Percentiles rank a stretch among this genome's conserved stretches.
Evolutionary conservation across 768 basidiomycete genomes (phyloP).

Genomic region (Pleurotus salmoneostramineus): DNA sequence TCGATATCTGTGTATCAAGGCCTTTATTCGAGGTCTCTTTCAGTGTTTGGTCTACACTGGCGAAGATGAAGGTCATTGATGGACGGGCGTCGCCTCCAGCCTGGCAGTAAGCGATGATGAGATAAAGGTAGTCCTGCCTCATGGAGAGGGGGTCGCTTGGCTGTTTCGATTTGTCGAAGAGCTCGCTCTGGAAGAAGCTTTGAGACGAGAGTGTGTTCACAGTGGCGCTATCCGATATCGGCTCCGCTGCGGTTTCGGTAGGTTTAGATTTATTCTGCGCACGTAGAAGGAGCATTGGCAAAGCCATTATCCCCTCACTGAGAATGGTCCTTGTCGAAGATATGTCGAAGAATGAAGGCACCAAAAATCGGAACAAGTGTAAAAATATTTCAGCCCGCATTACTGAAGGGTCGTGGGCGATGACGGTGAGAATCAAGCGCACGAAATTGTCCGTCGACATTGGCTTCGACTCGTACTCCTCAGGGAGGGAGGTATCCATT

Average conservation of each 20-base stretch:
- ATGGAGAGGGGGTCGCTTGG: conserved; percentile 55
- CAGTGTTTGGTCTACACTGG: not conserved
- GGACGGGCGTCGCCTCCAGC: conserved; percentile 36
- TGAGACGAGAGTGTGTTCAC: conserved; percentile 20
- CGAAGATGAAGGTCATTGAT: conserved; percentile 1
- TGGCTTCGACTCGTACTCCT: conserved; percentile 54
- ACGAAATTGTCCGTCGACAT: conserved; percentile 65
- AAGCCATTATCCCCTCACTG: conserved; percentile 64
- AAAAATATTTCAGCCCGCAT: conserved; percentile 70
- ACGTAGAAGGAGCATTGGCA: conserved; percentile 52
- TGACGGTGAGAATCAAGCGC: conserved; percentile 72
- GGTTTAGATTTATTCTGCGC: conserved; percentile 39
- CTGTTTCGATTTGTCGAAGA: conserved; percentile 38
- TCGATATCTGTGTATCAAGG: conserved; percentile 27
- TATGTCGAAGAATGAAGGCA: conserved; percentile 53
- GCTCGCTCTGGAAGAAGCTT: conserved; percentile 25
- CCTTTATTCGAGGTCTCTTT: not conserved
- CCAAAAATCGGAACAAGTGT: conserved; percentile 51
- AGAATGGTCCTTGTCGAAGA: conserved; percentile 49
- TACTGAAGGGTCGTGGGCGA: conserved; percentile 68
- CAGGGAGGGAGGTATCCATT: conserved; percentile 37
- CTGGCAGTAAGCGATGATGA: conserved; percentile 45
- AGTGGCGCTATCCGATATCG: conserved; percentile 21
- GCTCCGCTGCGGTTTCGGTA: conserved; percentile 27
- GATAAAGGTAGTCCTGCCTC: conserved; percentile 60